A percentile compares a stretch with the other conserved stretches of the same genome.
These are phyloP conservation scores for Fraxinus floribunda DNA, from an alignment of 305 asterid genomes.

Conservation along the genomic window DNA sequence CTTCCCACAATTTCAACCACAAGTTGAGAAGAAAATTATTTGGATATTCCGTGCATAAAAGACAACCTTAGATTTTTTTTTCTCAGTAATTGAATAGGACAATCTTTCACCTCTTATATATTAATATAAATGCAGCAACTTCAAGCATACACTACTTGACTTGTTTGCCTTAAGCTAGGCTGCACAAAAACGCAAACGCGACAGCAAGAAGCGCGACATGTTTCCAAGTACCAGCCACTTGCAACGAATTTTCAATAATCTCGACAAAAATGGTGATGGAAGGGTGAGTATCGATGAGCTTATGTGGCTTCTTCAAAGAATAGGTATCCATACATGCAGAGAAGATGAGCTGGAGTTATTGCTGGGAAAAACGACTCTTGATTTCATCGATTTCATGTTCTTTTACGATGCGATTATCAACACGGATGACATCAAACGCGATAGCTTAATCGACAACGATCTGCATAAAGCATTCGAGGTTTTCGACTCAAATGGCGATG, in stretches of 20 bases:
- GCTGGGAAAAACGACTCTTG: neutral
- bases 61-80: neutral
- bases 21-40: neutral
- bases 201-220: neutral
- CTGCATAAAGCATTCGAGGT: constrained; percentile 20
- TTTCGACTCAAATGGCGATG: constrained; percentile 22
- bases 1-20: neutral
- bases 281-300: constrained; percentile 17
- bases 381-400: constrained; percentile 12
- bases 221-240: neutral
- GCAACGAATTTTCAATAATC: constrained; percentile 5
- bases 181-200: neutral
- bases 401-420: constrained; percentile 5
- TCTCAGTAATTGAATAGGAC: neutral
- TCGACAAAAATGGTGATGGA: constrained; percentile 17
- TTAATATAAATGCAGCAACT: neutral
- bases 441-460: neutral
- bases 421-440: neutral
- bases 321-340: neutral
- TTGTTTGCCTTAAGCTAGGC: neutral
- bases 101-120: neutral
- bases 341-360: constrained; percentile 1
- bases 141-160: neutral
- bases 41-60: neutral
- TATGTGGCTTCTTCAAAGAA: constrained; percentile 8